phyloP scores from a whole-genome alignment of 2,329 filamentous ascomycete genomes.

The Botrytis sinoallii region DNA sequence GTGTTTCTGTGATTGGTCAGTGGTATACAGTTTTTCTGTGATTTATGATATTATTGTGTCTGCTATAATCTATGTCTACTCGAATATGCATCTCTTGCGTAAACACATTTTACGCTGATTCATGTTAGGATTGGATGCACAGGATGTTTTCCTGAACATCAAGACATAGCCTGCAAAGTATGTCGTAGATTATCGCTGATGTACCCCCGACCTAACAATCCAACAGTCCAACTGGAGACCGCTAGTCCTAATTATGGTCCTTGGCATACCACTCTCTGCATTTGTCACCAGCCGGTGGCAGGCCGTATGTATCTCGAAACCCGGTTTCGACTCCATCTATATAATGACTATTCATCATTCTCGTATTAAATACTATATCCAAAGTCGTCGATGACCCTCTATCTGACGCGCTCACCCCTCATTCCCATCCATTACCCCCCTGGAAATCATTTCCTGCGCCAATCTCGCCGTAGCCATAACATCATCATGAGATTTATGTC shows the following conservation, averaged over 20 bases:
- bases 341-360: background rate
- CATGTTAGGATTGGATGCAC: background rate
- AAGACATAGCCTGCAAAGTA: background rate
- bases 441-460: constrained; percentile 7
- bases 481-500: background rate
- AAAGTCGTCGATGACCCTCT: background rate
- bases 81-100: background rate
- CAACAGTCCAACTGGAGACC: background rate
- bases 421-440: background rate
- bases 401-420: background rate
- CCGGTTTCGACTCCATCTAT: background rate
- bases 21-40: background rate
- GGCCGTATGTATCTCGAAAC: background rate
- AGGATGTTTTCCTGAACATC: background rate
- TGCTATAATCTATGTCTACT: background rate
- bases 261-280: background rate
- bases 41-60: background rate
- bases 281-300: background rate
- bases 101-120: background rate
- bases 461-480: constrained; percentile 13
- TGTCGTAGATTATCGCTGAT: background rate
- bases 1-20: background rate
- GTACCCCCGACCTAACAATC: background rate
- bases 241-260: background rate
- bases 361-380: background rate